Percentiles rank a stretch among this genome's conserved stretches.
Evolutionary conservation across 129 eudicot species (phyloP).

Genomic region (Glebionis coronaria): DNA sequence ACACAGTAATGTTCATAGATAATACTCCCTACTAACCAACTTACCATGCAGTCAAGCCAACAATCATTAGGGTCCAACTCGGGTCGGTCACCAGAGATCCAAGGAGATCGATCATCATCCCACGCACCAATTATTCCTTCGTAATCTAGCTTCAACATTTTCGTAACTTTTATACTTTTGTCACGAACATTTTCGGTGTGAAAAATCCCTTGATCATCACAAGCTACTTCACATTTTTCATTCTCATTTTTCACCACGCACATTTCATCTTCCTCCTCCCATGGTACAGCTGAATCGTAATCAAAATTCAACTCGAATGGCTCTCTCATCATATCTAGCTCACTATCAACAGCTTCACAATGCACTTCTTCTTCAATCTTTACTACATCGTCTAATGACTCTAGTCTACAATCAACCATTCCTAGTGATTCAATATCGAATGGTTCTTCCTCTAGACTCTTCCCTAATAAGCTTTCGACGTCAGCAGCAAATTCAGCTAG

Average conservation of each 20-base stretch:
- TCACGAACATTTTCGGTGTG: background rate
- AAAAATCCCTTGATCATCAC: conserved; percentile 9
- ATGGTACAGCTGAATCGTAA: conserved; percentile 30
- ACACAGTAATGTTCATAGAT: too few species aligned
- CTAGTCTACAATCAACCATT: conserved; percentile 28
- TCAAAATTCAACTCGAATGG: conserved; percentile 44
- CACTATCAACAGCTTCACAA: conserved; percentile 12
- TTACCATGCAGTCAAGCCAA: conserved; percentile 54
- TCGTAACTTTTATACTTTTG: conserved; percentile 24
- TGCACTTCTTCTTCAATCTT: conserved; percentile 35
- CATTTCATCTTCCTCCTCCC: conserved; percentile 37
- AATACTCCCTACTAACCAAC: too few species aligned
- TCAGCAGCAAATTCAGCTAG: conserved; percentile 70
- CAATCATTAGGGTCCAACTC: conserved; percentile 41
- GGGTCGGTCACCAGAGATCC: conserved; percentile 64
- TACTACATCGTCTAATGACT: conserved; percentile 3
- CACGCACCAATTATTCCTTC: conserved; percentile 58
- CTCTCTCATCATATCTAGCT: conserved; percentile 29
- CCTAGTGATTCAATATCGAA: conserved; percentile 47
- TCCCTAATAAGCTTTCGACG: conserved; percentile 41
- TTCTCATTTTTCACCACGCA: conserved; percentile 14
- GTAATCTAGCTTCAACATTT: conserved; percentile 51
- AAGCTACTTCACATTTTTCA: conserved; percentile 1
- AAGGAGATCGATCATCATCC: conserved; percentile 57
- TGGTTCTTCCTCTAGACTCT: conserved; percentile 49